These are phyloP conservation scores for Rosa rugosa DNA, from an alignment of 306 rosid genomes.

Conservation along the genomic window DNA sequence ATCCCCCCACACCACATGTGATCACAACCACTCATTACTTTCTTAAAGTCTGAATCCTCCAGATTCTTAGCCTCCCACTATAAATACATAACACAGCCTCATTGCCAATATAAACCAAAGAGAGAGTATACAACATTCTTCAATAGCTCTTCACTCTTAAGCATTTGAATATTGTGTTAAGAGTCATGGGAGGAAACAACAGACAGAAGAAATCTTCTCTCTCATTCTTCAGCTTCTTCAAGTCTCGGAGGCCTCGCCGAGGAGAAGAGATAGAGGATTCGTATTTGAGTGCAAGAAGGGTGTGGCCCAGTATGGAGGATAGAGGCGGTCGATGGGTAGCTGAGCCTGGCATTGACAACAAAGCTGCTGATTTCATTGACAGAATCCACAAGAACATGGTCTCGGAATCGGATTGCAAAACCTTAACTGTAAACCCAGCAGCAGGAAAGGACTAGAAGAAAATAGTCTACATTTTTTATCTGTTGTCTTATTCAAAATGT, in stretches of 20 bases:
- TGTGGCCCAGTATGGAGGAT: constrained; percentile 86
- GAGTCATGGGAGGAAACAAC: constrained; percentile 52
- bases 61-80: constrained; percentile 39
- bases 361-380: constrained; percentile 58
- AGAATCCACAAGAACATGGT: constrained; percentile 45
- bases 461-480: constrained; percentile 5
- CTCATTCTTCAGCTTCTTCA: constrained; percentile 64
- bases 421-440: constrained; percentile 40
- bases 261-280: constrained; percentile 37
- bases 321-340: constrained; percentile 58
- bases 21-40: constrained; percentile 32
- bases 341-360: constrained; percentile 69
- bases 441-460: constrained; percentile 9
- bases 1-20: neutral
- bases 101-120: constrained; percentile 19
- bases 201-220: constrained; percentile 63
- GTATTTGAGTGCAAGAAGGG: constrained; percentile 37
- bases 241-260: constrained; percentile 34
- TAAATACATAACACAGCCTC: constrained; percentile 39
- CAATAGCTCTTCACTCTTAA: constrained; percentile 6
- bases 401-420: constrained; percentile 44
- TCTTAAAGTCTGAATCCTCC: constrained; percentile 35
- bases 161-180: neutral
- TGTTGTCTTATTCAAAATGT: constrained; percentile 13
- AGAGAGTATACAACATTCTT: constrained; percentile 26